These are phyloP conservation scores for Micractinium sp. DNA, from an alignment of 139 green algal species.

Conservation along the genomic window DNA sequence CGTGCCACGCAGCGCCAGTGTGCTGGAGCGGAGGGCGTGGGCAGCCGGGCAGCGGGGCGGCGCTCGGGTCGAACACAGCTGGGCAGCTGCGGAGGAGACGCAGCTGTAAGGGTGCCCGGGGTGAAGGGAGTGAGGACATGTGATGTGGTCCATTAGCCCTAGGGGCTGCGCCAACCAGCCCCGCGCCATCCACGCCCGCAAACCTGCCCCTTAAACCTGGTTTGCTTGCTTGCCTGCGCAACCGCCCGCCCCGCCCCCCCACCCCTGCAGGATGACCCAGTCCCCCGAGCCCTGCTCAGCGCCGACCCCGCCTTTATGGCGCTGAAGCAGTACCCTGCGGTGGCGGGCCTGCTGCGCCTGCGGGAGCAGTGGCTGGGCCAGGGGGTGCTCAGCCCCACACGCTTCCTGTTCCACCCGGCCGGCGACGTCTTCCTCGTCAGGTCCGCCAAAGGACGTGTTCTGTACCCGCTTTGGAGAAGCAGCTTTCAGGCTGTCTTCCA, in stretches of 20 bases:
- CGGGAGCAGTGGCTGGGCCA: constrained; percentile 49
- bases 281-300: constrained; percentile 69
- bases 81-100: too few species aligned
- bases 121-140: too few species aligned
- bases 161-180: too few species aligned
- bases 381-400: constrained; percentile 49
- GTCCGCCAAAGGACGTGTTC: neutral
- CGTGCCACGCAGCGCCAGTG: too few species aligned
- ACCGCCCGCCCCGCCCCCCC: neutral
- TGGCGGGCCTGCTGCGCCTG: constrained; percentile 54
- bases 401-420: constrained; percentile 63
- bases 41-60: neutral
- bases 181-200: too few species aligned
- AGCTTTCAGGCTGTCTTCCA: neutral
- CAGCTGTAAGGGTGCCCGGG: too few species aligned
- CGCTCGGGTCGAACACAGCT: too few species aligned
- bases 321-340: constrained; percentile 30
- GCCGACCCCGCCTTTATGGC: constrained; percentile 63
- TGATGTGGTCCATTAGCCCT: too few species aligned
- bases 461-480: neutral
- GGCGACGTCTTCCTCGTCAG: constrained; percentile 62
- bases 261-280: constrained; percentile 58
- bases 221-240: neutral
- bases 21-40: neutral
- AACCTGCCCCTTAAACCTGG: neutral